Conservation (phyloP, 2,329 filamentous ascomycete genomes). For the Neonectria coccinea region DNA sequence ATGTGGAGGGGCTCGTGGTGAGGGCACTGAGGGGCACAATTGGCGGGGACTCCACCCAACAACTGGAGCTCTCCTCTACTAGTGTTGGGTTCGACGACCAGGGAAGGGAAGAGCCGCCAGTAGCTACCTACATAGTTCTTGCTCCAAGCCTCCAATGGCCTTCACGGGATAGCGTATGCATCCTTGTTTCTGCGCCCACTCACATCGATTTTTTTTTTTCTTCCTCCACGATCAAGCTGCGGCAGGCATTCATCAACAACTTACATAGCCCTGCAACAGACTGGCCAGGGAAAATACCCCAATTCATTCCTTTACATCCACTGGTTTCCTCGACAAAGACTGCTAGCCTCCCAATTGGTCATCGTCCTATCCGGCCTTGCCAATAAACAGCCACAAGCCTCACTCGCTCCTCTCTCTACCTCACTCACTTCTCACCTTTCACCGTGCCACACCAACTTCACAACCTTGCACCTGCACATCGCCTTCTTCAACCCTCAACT, state of each 20-base stretch:
- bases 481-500: background rate
- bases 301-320: background rate
- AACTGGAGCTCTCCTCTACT: background rate
- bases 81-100: background rate
- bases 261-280: slow-evolving; percentile 17
- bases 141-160: slow-evolving; percentile 3
- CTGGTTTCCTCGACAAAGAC: background rate
- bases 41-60: slow-evolving; percentile 9
- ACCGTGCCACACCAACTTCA: slow-evolving; percentile 3
- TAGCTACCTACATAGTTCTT: slow-evolving; percentile 7
- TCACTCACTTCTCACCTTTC: background rate
- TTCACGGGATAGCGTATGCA: background rate
- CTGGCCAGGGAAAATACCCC: slow-evolving; percentile 3
- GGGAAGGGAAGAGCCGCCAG: slow-evolving; percentile 19
- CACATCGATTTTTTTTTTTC: slow-evolving; percentile 22
- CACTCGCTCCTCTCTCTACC: background rate
- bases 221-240: slow-evolving; percentile 20
- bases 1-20: slow-evolving; percentile 11
- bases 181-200: slow-evolving; percentile 19
- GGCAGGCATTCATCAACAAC: slow-evolving; percentile 18
- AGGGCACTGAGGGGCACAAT: slow-evolving; percentile 22
- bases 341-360: slow-evolving; percentile 10
- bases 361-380: background rate
- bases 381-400: slow-evolving; percentile 10
- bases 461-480: background rate